These are phyloP conservation scores for Fusarium duplospermum DNA, from an alignment of 2,329 filamentous ascomycete species.

Conservation along the genomic window DNA sequence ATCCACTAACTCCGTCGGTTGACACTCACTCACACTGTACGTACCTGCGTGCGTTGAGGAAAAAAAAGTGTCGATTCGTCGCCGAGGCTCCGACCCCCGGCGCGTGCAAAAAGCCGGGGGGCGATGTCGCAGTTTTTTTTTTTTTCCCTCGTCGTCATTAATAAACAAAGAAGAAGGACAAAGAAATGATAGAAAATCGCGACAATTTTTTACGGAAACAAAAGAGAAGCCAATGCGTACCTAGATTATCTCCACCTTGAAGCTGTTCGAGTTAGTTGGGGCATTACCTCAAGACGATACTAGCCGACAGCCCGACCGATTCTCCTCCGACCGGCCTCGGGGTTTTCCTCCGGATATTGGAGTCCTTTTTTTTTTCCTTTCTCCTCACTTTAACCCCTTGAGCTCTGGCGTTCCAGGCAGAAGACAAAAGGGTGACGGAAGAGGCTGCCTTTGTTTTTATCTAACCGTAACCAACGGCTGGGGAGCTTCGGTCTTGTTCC, in stretches of 20 bases:
- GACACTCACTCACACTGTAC: neutral
- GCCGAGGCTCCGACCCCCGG: slow-evolving; percentile 42
- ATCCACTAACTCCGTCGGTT: neutral
- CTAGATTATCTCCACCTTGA: neutral
- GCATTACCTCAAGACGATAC: slow-evolving; percentile 34
- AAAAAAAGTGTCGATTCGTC: slow-evolving; percentile 20
- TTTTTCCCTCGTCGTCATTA: slow-evolving; percentile 3
- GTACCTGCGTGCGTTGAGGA: neutral
- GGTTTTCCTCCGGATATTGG: slow-evolving; percentile 17
- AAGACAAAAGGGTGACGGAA: slow-evolving; percentile 2
- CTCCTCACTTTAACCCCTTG: slow-evolving; percentile 7
- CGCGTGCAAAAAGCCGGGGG: slow-evolving; percentile 16
- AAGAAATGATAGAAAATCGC: slow-evolving; percentile 1
- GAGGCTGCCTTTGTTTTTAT: neutral
- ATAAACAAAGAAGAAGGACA: neutral
- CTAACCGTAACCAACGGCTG: neutral
- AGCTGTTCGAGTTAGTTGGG: neutral
- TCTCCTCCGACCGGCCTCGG: slow-evolving; percentile 39
- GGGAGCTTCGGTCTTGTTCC: neutral
- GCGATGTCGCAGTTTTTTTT: slow-evolving; percentile 24
- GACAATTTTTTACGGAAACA: neutral
- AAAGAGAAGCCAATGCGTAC: neutral
- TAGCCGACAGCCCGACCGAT: slow-evolving; percentile 39
- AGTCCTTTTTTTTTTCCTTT: slow-evolving; percentile 8
- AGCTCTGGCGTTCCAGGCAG: slow-evolving; percentile 7